Evolutionary conservation across 2,329 filamentous ascomycete species (phyloP), one percentile per base, ranked within the genome.

Genomic region (Fusarium sp.): DNA sequence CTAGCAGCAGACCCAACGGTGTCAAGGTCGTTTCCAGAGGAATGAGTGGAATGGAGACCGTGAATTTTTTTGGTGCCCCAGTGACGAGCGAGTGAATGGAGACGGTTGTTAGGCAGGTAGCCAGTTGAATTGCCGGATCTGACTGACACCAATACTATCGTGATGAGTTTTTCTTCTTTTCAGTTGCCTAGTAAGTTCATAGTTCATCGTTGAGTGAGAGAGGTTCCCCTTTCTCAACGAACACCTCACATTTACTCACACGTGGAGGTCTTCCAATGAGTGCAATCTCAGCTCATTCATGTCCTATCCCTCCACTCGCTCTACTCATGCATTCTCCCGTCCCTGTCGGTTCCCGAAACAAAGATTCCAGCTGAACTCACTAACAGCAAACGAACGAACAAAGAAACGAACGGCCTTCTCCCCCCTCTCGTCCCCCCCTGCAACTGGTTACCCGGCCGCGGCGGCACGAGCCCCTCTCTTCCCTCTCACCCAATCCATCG

Each of bases 21-120:
- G 59, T 65, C 11, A 12, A 16, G 14, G 20, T 72, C 58, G 76
- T 78, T 75, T 75, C 74, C 71, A 76, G 73, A 78, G 76, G 75
- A 78, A 78, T 78, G 73, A 77, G 76, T 24, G 24, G 75, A 78
- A 78, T 78, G 49, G 76, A 78, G 76, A 71, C 65, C 49, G 44
- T 64, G 69, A 74, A 76, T 75, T 75, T 78, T 44, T 66, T 42
- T 24, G 61, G 73, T 72, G 72, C 31, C 70, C 64, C 72, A 57
- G 56, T 64, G 71, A 72, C 74, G 67, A 62, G 53, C 64, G 59
- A 63, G 55, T 76, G 62, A 56, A 62, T 55, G 17, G 57, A 49
- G 49, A 42, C n/a, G 5, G n/a, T 33, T 33, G 31, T 33, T 33
- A 33, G 29, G 29, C 29, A 31, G 29, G 44, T 29, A 35, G 44